Evolutionary conservation across 2,329 filamentous ascomycete genomes (phyloP), one percentile per base, ranked within the genome.

Genomic region (Fusarium metavorans): DNA sequence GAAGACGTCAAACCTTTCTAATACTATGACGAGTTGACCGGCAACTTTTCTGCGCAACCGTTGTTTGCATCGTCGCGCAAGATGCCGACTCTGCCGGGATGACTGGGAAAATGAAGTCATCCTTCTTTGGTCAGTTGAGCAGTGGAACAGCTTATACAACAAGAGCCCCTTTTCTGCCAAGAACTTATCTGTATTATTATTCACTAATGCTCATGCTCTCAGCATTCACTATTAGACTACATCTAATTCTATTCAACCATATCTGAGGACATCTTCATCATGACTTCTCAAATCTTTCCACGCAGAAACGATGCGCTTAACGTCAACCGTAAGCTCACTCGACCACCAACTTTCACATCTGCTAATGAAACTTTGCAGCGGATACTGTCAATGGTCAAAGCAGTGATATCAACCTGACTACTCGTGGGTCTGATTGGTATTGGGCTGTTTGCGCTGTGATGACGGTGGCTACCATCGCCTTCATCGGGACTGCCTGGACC

Each of bases 361-460:
- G 2, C 8, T 50, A 1, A 54, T 30, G n/a, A n/a, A 14, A 5
- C 3, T 20, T 1, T 1, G 3, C 6, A 71, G 71, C 73, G 6
- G 27, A 41, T 14, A 59, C 10, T 2, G 52, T 76, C 27, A 76
- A 76, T 41, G 72, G 73, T 0, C 45, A 70, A 9, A 39, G 13
- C 0, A 73, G 87, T 18, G 85, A 92, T 77, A 88, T 92, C 45
- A 84, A 84, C 72, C 91, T 92, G 76, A 92, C 90, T 13, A 83
- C 81, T 20, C 88, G 82, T 77, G 91, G 90, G 16, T 92, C 89
- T 1, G 86, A 92, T 79, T 91, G 88, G 84, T 91, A 92, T 78
- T 93, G 88, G 82, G 83, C 91, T 9, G 87, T 92, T 18, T 89
- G 86, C 71, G 87, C 90, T 2, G 80, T 91, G 56, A 92, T 93